Percentiles rank a stretch among this genome's conserved stretches.
Conservation (phyloP, 257 asterid genomes). For the Capsicum chinense region DNA sequence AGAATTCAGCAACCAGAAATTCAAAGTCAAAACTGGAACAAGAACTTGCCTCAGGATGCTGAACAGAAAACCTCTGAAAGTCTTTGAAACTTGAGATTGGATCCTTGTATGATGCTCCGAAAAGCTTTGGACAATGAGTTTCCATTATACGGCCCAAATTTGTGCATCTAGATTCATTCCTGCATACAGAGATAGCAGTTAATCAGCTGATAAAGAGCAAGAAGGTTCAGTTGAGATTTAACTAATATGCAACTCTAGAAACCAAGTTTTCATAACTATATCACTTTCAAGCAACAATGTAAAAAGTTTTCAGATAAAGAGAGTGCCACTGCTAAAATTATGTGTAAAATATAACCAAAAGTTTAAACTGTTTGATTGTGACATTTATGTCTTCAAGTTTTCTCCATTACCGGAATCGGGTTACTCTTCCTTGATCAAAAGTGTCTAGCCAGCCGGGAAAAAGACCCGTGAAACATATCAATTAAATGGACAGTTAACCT, state of each 20-base stretch:
- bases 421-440: neutral
- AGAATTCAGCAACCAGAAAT: neutral
- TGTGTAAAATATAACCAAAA: neutral
- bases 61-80: constrained; percentile 79
- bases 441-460: neutral
- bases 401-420: neutral
- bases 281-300: neutral
- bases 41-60: constrained; percentile 73
- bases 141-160: constrained; percentile 91
- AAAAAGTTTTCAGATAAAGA: neutral
- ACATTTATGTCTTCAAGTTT: neutral
- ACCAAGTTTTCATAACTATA: neutral
- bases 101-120: constrained; percentile 70
- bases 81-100: constrained; percentile 71
- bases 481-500: neutral
- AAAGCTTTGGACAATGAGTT: constrained; percentile 68
- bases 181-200: constrained; percentile 35
- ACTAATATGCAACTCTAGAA: neutral
- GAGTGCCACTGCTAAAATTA: neutral
- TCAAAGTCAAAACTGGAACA: constrained; percentile 21
- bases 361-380: neutral
- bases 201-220: constrained; percentile 25
- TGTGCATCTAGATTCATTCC: constrained; percentile 60
- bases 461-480: neutral
- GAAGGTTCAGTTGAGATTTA: neutral